These are phyloP conservation scores for Lichtheimia corymbifera DNA, from an alignment of 371 early-diverging fungal species.

Conservation along the genomic window DNA sequence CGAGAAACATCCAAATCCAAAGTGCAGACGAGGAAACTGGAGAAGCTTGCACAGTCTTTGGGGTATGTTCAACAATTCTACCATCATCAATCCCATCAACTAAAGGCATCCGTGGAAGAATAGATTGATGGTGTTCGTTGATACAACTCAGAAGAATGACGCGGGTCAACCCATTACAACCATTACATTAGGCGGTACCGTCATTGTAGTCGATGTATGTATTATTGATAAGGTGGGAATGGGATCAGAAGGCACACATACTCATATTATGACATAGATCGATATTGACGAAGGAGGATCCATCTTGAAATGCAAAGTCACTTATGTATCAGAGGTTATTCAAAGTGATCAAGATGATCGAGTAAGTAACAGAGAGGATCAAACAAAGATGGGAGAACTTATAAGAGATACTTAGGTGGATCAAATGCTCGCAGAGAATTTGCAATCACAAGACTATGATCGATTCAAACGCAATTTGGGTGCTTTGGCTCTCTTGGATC, in stretches of 20 bases:
- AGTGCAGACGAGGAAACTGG: conserved; percentile 33
- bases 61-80: conserved; percentile 24
- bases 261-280: conserved; percentile 37
- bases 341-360: conserved; percentile 55
- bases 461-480: conserved; percentile 52
- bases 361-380: conserved; percentile 16
- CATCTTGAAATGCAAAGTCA: conserved; percentile 51
- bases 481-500: conserved; percentile 55
- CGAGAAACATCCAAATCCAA: conserved; percentile 48
- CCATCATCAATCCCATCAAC: not conserved
- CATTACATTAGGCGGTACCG: conserved; percentile 57
- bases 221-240: not conserved
- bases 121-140: conserved; percentile 55
- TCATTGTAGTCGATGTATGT: conserved; percentile 64
- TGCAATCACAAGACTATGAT: conserved; percentile 45
- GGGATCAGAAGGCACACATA: not conserved
- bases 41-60: conserved; percentile 42
- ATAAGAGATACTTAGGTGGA: conserved; percentile 33
- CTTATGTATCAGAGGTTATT: conserved; percentile 54
- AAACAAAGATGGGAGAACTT: too few species aligned
- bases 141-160: conserved; percentile 45
- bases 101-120: not conserved
- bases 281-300: conserved; percentile 56
- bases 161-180: conserved; percentile 47
- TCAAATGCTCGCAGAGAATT: conserved; percentile 45